Base-by-base conservation (phyloP, 306 rosid species). In the Sophora flavescens region DNA sequence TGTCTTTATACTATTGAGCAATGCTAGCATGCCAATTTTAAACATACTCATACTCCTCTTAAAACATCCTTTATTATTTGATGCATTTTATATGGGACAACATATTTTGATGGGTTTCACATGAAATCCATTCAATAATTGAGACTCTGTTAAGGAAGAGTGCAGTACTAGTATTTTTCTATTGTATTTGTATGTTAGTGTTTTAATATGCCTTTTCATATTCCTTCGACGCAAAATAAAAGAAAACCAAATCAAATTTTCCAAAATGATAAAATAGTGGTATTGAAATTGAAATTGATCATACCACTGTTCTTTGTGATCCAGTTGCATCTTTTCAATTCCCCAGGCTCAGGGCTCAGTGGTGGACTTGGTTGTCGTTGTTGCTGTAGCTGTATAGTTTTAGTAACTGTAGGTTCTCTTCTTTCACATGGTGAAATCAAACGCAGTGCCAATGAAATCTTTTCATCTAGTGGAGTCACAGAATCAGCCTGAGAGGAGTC, bases 301-400 rank as follows among this genome's bases (percentile, higher is more conserved):
- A 77, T 86, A 91, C 98, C 98, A 76, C 98, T 85, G 18, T 70
- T 93, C 64, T 86, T 85, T 48, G 96, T 91, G 73, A 93, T 88
- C 98, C 98, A 93, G 32, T 93, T 91, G 84, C 97, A 93, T 82
- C 98, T 87, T 81, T 36, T 91, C 70, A 89, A 68, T 54, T 93
- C 97, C 45, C 76, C 93, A 38, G 86, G 73, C 42, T 81, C 72
- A 77, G 67, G 68, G 65, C 6, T 41, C 8, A 41, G 32, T 17
- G 39, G 8, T 56, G 64, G 52, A 79, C 30, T 68, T 53, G 28
- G 52, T 38, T 58, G 64, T 62, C 70, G 83, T 22, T 72, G 45
- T 59, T 75, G 85, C 48, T 78, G 48, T 13, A 63, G 93, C 6
- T 84, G 89, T 2, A 36, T 32, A 63, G 39, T 69, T 77, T 89